Percentiles rank a stretch among this genome's conserved stretches.
These are phyloP conservation scores for Colletotrichum falcatum DNA, from an alignment of 2,329 filamentous ascomycete genomes.

Conservation along the genomic window DNA sequence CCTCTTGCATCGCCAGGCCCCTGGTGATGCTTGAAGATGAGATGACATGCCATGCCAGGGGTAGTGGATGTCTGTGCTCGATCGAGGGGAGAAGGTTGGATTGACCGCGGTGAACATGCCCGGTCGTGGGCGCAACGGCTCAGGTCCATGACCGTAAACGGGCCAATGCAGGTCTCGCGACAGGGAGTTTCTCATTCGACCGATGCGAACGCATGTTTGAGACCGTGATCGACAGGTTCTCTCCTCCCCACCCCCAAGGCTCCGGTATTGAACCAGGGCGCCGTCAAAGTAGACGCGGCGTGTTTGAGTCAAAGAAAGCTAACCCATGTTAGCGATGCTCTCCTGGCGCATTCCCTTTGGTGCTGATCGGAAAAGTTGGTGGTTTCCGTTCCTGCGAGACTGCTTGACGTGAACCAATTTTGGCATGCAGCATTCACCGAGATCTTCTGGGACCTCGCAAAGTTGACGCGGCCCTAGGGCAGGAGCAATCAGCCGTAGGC, in stretches of 20 bases:
- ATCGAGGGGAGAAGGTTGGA: constrained; percentile 2
- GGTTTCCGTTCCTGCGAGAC: constrained; percentile 12
- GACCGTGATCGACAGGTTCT: constrained; percentile 44
- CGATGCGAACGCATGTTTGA: constrained; percentile 36
- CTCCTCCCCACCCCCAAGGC: constrained; percentile 42
- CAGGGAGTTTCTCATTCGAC: constrained; percentile 31
- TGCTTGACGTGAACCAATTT: neutral
- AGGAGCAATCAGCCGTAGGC: neutral
- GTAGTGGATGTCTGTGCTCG: constrained; percentile 7
- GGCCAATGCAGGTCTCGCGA: constrained; percentile 39
- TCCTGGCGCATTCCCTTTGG: neutral
- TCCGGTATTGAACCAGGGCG: constrained; percentile 28
- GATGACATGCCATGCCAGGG: constrained; percentile 32
- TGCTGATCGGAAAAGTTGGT: neutral
- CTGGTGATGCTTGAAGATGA: constrained; percentile 27
- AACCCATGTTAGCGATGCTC: neutral
- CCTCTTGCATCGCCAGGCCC: constrained; percentile 20
- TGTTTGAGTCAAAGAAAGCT: neutral
- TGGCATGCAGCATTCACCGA: constrained; percentile 14
- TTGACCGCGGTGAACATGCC: constrained; percentile 12
- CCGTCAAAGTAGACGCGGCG: neutral
- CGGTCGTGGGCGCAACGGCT: constrained; percentile 32
- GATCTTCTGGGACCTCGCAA: neutral
- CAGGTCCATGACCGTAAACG: constrained; percentile 29
- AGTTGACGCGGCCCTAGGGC: neutral